Percentiles rank a stretch among this genome's conserved stretches.
phyloP scores from a whole-genome alignment of 805 yeast genomes.

The Sugiyamaella lignohabitans region DNA sequence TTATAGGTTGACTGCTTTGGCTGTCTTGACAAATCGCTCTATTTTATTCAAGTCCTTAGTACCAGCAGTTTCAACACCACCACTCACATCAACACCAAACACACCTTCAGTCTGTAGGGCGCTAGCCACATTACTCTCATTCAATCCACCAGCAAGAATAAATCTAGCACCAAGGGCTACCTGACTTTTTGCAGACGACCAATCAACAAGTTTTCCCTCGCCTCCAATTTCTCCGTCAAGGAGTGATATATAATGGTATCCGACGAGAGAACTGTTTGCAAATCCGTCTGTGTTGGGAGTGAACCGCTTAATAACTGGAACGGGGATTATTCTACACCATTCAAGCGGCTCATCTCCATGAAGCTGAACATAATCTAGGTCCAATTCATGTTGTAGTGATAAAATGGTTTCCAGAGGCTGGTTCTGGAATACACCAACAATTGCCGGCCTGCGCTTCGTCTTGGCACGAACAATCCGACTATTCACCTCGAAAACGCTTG shows the following conservation, averaged over 20 bases:
- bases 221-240: slow-evolving; percentile 91
- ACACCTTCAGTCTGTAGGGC: slow-evolving; percentile 53
- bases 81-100: slow-evolving; percentile 90
- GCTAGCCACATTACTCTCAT: slow-evolving; percentile 57
- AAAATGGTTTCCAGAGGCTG: slow-evolving; percentile 63
- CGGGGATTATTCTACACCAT: slow-evolving; percentile 35
- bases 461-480: slow-evolving; percentile 10
- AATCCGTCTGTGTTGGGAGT: slow-evolving; percentile 47
- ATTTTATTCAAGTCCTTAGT: slow-evolving; percentile 65
- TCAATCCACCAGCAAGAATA: slow-evolving; percentile 86
- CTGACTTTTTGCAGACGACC: slow-evolving; percentile 49
- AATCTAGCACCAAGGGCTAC: slow-evolving; percentile 36
- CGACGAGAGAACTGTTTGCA: slow-evolving; percentile 26
- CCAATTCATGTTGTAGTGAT: slow-evolving; percentile 35
- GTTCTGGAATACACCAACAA: slow-evolving; percentile 89
- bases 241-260: slow-evolving; percentile 50
- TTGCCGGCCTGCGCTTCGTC: slow-evolving; percentile 47
- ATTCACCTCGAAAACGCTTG: slow-evolving; percentile 17
- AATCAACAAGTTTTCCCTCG: slow-evolving; percentile 73
- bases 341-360: slow-evolving; percentile 70
- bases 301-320: slow-evolving; percentile 70
- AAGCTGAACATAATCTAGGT: slow-evolving; percentile 74
- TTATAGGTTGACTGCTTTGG: slow-evolving; percentile 31
- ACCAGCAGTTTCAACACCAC: slow-evolving; percentile 86
- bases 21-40: slow-evolving; percentile 48